Evolutionary conservation across 106 monocot genomes (phyloP).

Genomic region (Agapanthus africanus): DNA sequence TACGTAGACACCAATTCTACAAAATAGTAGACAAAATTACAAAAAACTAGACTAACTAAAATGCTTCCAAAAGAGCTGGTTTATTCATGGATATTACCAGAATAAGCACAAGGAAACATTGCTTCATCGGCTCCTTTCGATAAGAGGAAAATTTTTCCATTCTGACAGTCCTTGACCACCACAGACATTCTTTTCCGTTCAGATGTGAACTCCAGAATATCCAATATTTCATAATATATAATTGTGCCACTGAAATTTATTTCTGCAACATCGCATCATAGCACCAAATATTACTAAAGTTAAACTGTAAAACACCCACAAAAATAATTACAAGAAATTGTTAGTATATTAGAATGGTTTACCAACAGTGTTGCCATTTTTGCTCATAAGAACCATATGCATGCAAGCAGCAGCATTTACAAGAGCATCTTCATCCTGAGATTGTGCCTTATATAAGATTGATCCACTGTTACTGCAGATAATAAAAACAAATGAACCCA

Average conservation of each 20-base stretch:
- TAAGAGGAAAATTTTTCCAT: constrained; percentile 59
- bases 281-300: too few relatives aligned
- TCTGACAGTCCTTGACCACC: constrained; percentile 70
- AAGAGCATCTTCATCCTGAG: constrained; percentile 98
- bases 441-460: constrained; percentile 82
- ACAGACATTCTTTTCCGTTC: constrained; percentile 98
- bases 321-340: not conserved
- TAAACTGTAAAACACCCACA: not conserved
- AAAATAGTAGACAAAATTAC: not conserved
- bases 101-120: constrained; percentile 61
- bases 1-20: not conserved
- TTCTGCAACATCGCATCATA: constrained; percentile 33
- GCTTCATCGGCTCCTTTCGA: constrained; percentile 96
- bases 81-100: constrained; percentile 28
- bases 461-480: constrained; percentile 42
- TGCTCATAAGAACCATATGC: constrained; percentile 69
- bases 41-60: not conserved
- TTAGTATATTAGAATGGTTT: constrained; percentile 8
- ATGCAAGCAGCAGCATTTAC: constrained; percentile 77
- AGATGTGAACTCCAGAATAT: constrained; percentile 93
- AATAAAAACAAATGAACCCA: not conserved
- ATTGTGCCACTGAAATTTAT: constrained; percentile 48
- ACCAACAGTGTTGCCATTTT: constrained; percentile 60
- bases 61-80: not conserved
- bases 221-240: constrained; percentile 71